Evolutionary conservation across 768 basidiomycete genomes (phyloP), one percentile per base, ranked within the genome.

Genomic region (Pulveroboletus ravenelii): DNA sequence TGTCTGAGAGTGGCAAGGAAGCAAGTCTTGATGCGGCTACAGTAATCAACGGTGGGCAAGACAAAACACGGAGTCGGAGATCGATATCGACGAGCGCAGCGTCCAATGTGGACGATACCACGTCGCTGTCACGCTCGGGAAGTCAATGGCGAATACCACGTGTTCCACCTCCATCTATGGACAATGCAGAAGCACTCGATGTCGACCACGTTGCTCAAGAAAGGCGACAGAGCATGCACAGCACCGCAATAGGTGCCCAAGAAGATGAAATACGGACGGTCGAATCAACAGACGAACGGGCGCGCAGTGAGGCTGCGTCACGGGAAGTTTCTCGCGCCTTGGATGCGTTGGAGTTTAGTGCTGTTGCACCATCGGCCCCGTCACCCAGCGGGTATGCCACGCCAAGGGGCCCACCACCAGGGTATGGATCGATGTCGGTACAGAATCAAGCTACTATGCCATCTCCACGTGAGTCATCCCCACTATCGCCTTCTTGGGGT

Each of bases 261-360:
- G 59, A 58, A 5, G 53, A 74, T 0, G 60, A 76, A 30, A 30
- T n/a, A 18, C 45, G 36, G n/a, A 57, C 51, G 12, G 56, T 52
- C 6, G 59, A 62, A 49, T 52, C 48, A 5, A 72, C 76, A 8
- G 78, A 82, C 10, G 83, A 85, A 55, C 69, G 64, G 3, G 73
- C 72, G n/a, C 73, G 79, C 27, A 80, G 84, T 56, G 80, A 78
- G 1, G 87, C 85, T 15, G 85, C 82, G 25, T 85, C 85, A 5
- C 75, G 80, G 15, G 85, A 85, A 62, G 74, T 89, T 1, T 77
- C 77, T 12, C 76, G 79, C 12, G 87, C 87, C 60, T 58, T 87
- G 43, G 82, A 85, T 49, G 72, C 79, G 17, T 66, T 87, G 15
- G 74, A 71, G 50, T 76, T 74, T 53, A 67, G 56, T 48, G 62